Base-by-base conservation (phyloP, 208 protist species). In the Endotrypanum monterogeii region DNA sequence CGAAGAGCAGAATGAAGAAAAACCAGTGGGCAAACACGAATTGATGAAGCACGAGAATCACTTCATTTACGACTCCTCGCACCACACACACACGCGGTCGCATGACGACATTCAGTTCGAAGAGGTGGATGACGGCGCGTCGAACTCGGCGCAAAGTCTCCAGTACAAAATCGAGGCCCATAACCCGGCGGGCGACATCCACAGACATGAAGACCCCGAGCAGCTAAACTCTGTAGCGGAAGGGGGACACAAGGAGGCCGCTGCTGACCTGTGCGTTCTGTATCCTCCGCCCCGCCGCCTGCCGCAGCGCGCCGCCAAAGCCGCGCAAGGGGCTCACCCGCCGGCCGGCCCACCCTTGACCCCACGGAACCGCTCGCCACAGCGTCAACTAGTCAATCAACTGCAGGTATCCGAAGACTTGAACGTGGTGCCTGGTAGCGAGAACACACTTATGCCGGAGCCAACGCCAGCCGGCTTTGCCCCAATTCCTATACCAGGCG, bases 31-130 rank as follows among this genome's bases (percentile, higher is more conserved):
- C 12, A 48, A 72, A 67, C 58, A 72, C 72, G 25, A 50, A 48
- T 48, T 30, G 32, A 6, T 23, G 32, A 35, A 66, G n/a, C 50
- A 41, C 25, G 60, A 60, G 12, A 67, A 60, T 28, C 66, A 46
- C 37, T 8, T 23, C 56, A 48, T 18, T 51, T 12, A 7, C 51
- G 39, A 25, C 41, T 14, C 52, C 2, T 30, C 32, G 25, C 69
- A 44, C 41, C 46, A 62, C 37, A n/a, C 39, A 25, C 39, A 35
- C 8, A 50, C 61, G 1, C 52, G 32, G 54, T 73, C 75, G 35
- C 25, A 67, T 23, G 77, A 68, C 20, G 79, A 83, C 25, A 79
- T 83, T 35, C 71, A 76, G 23, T 67, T 83, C n/a, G 50, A 71
- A 7, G 37, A 25, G 35, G 35, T 28, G n/a, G 37, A 71, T 52